phyloP scores from a whole-genome alignment of 306 rosid species.

The Trichosanthes truncata region DNA sequence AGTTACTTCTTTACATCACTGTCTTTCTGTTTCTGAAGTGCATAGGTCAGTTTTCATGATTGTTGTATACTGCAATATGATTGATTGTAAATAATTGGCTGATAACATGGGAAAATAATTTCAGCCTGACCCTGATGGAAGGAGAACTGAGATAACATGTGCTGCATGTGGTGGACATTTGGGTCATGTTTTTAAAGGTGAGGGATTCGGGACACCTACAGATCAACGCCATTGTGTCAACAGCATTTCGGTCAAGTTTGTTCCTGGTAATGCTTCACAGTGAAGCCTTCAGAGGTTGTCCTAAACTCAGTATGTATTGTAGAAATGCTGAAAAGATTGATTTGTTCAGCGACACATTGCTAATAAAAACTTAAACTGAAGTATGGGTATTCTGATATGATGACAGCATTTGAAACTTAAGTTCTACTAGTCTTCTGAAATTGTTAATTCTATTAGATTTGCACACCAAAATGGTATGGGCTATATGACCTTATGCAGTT shows the following conservation, averaged over 20 bases:
- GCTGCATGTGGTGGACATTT: conserved; percentile 75
- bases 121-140: conserved; percentile 87
- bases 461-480: not conserved
- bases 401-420: not conserved
- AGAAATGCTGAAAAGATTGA: not conserved
- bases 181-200: conserved; percentile 85
- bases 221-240: conserved; percentile 90
- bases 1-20: conserved; percentile 15
- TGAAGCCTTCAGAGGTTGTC: conserved; percentile 20
- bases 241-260: conserved; percentile 67
- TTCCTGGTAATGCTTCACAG: conserved; percentile 25
- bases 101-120: not conserved
- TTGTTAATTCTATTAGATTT: not conserved
- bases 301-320: not conserved
- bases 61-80: not conserved
- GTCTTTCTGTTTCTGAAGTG: not conserved
- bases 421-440: not conserved
- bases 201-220: conserved; percentile 63
- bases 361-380: not conserved
- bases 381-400: not conserved
- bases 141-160: conserved; percentile 86
- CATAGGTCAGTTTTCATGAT: not conserved
- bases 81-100: not conserved
- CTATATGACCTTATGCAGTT: not conserved
- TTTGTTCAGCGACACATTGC: not conserved